Conservation (phyloP, 2,329 filamentous ascomycete species). For the Neopestalotiopsis sp. region DNA sequence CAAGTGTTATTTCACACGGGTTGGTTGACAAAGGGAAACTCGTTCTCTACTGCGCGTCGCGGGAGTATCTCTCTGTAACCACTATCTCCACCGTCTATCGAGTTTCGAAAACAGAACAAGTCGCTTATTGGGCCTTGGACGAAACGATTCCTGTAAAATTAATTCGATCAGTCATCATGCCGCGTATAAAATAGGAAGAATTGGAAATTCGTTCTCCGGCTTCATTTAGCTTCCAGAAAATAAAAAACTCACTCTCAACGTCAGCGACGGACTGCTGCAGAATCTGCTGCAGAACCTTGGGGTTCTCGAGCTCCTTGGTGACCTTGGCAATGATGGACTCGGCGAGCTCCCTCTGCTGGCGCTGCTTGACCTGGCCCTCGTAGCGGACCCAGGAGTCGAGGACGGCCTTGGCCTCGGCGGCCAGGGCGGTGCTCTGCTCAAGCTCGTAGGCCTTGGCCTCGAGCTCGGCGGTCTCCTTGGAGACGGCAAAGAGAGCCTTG, state of each 20-base stretch:
- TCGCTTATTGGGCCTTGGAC: slow-evolving; percentile 58
- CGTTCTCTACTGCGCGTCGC: slow-evolving; percentile 35
- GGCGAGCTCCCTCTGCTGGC: slow-evolving; percentile 96
- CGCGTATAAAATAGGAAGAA: not conserved
- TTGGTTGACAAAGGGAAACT: slow-evolving; percentile 57
- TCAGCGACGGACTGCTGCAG: slow-evolving; percentile 95
- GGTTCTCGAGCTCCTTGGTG: slow-evolving; percentile 97
- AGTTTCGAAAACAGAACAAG: slow-evolving; percentile 2
- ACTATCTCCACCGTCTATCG: slow-evolving; percentile 49
- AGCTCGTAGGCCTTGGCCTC: slow-evolving; percentile 97
- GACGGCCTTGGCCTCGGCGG: slow-evolving; percentile 90
- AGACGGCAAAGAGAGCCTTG: slow-evolving; percentile 96
- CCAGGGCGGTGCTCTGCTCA: slow-evolving; percentile 93
- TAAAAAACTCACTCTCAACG: slow-evolving; percentile 77
- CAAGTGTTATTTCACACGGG: slow-evolving; percentile 60
- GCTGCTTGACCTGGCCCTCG: slow-evolving; percentile 97
- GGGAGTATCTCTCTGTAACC: slow-evolving; percentile 29
- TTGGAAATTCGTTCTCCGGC: not conserved
- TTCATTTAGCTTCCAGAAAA: not conserved
- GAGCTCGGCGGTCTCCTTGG: slow-evolving; percentile 97
- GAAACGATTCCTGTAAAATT: slow-evolving; percentile 60
- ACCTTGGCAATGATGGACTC: slow-evolving; percentile 95
- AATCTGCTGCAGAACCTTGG: slow-evolving; percentile 96
- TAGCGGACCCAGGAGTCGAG: slow-evolving; percentile 99
- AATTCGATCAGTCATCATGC: slow-evolving; percentile 37